phyloP scores from a whole-genome alignment of 2,329 filamentous ascomycete genomes.

The Ustilaginoidea virens region DNA sequence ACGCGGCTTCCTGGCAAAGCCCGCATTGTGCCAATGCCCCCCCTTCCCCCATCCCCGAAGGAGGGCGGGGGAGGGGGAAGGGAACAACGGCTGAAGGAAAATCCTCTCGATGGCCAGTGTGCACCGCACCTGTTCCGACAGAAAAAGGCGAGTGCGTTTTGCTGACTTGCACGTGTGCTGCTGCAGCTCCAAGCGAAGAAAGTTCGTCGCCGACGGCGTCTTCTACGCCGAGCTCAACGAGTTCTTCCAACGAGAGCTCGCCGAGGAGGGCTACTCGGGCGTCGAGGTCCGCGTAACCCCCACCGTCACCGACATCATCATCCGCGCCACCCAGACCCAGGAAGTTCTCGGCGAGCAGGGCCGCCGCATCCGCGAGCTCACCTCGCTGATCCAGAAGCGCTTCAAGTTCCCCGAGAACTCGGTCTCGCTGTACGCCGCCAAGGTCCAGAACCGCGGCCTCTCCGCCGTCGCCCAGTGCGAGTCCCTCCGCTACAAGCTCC shows the following conservation, averaged over 20 bases:
- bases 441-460: conserved; percentile 99
- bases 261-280: conserved; percentile 99
- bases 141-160: background rate
- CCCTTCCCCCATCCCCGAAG: too few species aligned
- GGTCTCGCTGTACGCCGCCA: conserved; percentile 98
- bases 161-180: conserved; percentile 4
- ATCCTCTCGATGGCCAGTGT: background rate
- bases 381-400: conserved; percentile 99
- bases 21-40: too few species aligned
- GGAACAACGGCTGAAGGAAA: background rate
- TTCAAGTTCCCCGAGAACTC: conserved; percentile 99
- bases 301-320: conserved; percentile 99
- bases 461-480: conserved; percentile 99
- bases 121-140: too few species aligned
- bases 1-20: too few species aligned
- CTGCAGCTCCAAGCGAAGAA: conserved; percentile 76
- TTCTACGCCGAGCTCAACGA: conserved; percentile 99
- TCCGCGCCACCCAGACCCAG: conserved; percentile 99
- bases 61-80: background rate
- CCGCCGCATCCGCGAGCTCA: conserved; percentile 99
- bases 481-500: conserved; percentile 99
- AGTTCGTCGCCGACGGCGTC: conserved; percentile 95
- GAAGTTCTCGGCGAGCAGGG: conserved; percentile 99
- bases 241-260: conserved; percentile 99
- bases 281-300: conserved; percentile 99